Base-by-base conservation (phyloP, 768 basidiomycete species). In the Tremella yokohamensis region DNA sequence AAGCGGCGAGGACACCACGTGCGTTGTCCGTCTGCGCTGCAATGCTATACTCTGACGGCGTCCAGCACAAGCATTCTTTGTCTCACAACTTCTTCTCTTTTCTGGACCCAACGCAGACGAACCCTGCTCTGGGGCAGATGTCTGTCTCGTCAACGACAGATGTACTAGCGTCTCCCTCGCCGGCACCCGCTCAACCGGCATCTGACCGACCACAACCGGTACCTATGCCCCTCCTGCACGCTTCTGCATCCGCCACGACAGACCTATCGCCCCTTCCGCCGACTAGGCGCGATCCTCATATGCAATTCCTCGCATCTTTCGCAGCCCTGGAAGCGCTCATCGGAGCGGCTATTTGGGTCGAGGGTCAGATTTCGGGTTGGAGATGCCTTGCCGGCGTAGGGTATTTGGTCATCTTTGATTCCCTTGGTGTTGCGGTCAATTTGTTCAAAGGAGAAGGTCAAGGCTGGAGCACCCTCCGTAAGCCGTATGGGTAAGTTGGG, bases 61-160 rank as follows among this genome's bases (percentile, higher is more conserved):
- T 37, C 20, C 87, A 96, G 76, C 92, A 94, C 70, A 90, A 91
- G 76, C 92, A 94, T 75, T 94, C 90, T 0, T 76, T 92, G 11
- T 94, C 91, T 0, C 91, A 96, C 74, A 90, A 89, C 68, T 92
- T 96, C 77, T 94, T 94, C 78, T 91, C 90, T 0, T 96, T 96
- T 72, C 85, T 97, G 42, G 90, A 93, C 65, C 90, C 90, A 3
- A 73, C 73, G 2, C 60, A 66, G 25, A 72, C 73, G 42, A 72
- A 75, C 48, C 72, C 71, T 1, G 24, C 62, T 8, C 62, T 73
- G 12, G 55, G 68, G 4, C 47, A 37, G 15, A 34, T 34, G 29
- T 34, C 29, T 34, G 29, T 6, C 29, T 52, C 59, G 4, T 24
- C 54, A 3, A 22, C 50, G n/a, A 47, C 26, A n/a, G 45, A 54